Conservation (phyloP, 2,329 filamentous ascomycete species). For the Exophiala mesophila region DNA sequence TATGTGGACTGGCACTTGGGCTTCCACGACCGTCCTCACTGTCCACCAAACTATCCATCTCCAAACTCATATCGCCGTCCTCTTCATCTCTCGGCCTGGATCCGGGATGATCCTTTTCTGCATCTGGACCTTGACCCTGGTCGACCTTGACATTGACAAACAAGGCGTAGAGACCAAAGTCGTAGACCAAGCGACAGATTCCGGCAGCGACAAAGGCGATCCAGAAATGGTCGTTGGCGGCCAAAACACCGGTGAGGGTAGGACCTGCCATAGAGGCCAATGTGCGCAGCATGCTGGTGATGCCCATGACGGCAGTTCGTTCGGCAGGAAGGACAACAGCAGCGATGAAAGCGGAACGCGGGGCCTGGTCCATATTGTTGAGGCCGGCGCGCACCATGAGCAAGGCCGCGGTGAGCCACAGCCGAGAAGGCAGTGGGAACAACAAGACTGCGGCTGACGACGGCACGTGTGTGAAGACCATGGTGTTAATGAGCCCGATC, state of each 20-base stretch:
- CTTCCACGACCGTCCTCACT: no score
- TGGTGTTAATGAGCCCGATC: constrained; percentile 61
- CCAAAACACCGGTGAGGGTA: constrained; percentile 52
- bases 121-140: no score
- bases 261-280: constrained; percentile 54
- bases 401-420: constrained; percentile 51
- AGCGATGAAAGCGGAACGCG: constrained; percentile 61
- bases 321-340: constrained; percentile 62
- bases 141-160: constrained; percentile 57
- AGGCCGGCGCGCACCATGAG: constrained; percentile 57
- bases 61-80: background rate
- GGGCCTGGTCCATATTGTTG: constrained; percentile 67
- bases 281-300: constrained; percentile 58
- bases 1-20: no score
- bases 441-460: constrained; percentile 58
- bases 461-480: constrained; percentile 59
- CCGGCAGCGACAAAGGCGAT: constrained; percentile 58
- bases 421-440: constrained; percentile 51
- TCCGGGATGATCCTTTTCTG: no score
- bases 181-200: constrained; percentile 50
- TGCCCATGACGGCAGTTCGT: constrained; percentile 65
- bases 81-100: no score
- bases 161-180: constrained; percentile 54
- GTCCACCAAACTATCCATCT: constrained; percentile 16
- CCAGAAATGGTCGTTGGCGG: constrained; percentile 53